Evolutionary conservation across 2,329 filamentous ascomycete species (phyloP), one percentile per base, ranked within the genome.

Genomic region (Phoma sp.): DNA sequence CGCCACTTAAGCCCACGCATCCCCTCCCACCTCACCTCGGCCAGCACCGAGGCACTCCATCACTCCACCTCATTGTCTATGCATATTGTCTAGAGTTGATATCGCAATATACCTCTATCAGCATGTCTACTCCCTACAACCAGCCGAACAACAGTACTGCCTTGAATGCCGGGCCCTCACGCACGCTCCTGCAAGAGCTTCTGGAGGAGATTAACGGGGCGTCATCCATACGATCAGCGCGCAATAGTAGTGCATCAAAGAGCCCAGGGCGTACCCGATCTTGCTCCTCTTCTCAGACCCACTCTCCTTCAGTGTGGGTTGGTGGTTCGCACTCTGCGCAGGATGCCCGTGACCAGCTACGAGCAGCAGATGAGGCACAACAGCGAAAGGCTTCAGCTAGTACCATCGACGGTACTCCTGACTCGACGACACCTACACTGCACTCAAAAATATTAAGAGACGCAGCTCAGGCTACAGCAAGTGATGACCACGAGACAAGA

Each of bases 121-220:
- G 39, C 53, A 72, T 73, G 69, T 37, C 60, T 64, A 66, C 60
- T 53, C 67, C 67, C 37, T 42, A 43, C 7, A 53, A 45, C n/a
- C 56, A 29, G 10, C 21, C 62, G 33, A 56, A 50, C 37, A 36
- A 25, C 26, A 38, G 25, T 18, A 32, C 33, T n/a, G 34, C 49
- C 32, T 28, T 42, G 12, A 58, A 49, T 21, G 17, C 47, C 9
- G 64, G 47, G 6, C 61, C 62, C 7, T 56, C 61, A 18, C 40
- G 54, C 9, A 65, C 65, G 4, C 49, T 68, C 14, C 61, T 73
- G 11, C 58, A 66, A 25, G 53, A 62, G 17, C 61, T 74, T 6
- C 60, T 73, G 14, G 60, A 69, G 15, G 67, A 71, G 30, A 67
- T 73, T 53, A 64, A 59, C 25, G 56, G 54, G 28, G 14, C 34